A percentile compares a stretch with the other conserved stretches of the same genome.
phyloP scores from a whole-genome alignment of 2,329 filamentous ascomycete genomes.

The Coniochaeta pulveracea region DNA sequence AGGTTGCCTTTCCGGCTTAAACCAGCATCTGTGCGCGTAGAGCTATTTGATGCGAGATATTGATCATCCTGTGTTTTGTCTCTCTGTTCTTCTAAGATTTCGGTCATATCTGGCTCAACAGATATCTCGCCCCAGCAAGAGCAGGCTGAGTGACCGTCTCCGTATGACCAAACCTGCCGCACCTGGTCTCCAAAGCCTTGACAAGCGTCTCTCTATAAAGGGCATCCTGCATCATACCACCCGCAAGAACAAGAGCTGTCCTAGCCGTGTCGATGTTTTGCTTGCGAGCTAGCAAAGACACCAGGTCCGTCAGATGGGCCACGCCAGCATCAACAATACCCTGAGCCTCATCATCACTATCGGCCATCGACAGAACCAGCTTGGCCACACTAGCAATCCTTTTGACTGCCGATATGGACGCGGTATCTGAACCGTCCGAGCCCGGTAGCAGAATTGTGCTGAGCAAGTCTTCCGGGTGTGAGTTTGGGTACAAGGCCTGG shows the following conservation, averaged over 20 bases:
- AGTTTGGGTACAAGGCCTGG: conserved; percentile 6
- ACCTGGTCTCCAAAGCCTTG: conserved; percentile 5
- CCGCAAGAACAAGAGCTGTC: conserved; percentile 11
- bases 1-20: conserved; percentile 5
- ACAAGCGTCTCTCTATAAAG: conserved; percentile 7
- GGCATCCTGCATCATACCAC: conserved; percentile 12
- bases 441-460: conserved; percentile 10
- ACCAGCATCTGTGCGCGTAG: too few species aligned
- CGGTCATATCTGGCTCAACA: too few species aligned
- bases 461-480: conserved; percentile 9
- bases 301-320: conserved; percentile 9
- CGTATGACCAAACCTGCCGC: conserved; percentile 9
- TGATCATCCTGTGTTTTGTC: too few species aligned
- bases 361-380: conserved; percentile 10
- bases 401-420: conserved; percentile 6
- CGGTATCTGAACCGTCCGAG: conserved; percentile 2
- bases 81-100: too few species aligned
- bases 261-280: conserved; percentile 8
- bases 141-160: conserved; percentile 9
- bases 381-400: conserved; percentile 12
- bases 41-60: too few species aligned
- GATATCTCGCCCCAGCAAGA: conserved; percentile 8
- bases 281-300: conserved; percentile 6
- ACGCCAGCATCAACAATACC: conserved; percentile 10
- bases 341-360: conserved; percentile 9